Evolutionary conservation across 768 basidiomycete species (phyloP), one percentile per base, ranked within the genome.

Genomic region (Clathrus columnatus): DNA sequence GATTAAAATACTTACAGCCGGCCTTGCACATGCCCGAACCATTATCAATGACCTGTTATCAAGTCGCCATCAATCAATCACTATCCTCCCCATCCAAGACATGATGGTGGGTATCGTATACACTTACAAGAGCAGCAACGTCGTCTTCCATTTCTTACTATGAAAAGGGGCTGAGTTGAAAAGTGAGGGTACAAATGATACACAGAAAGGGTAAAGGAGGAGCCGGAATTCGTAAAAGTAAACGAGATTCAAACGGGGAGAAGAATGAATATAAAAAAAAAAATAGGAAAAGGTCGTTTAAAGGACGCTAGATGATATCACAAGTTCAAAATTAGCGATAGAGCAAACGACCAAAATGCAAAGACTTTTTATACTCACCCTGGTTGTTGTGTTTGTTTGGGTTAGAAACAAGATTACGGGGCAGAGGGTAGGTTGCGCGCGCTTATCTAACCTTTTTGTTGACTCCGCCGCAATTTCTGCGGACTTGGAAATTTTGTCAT

Each of bases 1-100:
- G 4, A 41, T 21, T 6, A 54, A 29, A 50, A 61, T 36, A 85
- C 87, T 65, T 70, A 91, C 89, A 92, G 75, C 96, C 95, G 82
- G 95, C 95, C 78, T 98, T 98, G 87, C 94, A 97, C 94, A 97
- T 98, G 74, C 94, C 95, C 68, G 94, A 97, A 68, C 91, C 91
- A 72, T 90, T 90, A 73, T 91, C 87, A 69, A 89, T 86, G 72
- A 90, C 87, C 87, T 87, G 14, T 24, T n/a, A 50, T 21, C 36
- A 32, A 55, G 32, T 18, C 36, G 44, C 18, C 26, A 47, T 50
- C 54, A 44, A 62, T 47, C 41, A 51, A 16, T 44, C 5, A 29
- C 42, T 51, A 44, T 30, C 36, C 24, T 48, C 10, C 16, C 48
- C 6, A 32, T 17, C 3, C 18, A 18, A 14, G 11, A 36, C 21